These are phyloP conservation scores for Intubia oerlemansii DNA, from an alignment of 2,329 filamentous ascomycete genomes.

Conservation along the genomic window DNA sequence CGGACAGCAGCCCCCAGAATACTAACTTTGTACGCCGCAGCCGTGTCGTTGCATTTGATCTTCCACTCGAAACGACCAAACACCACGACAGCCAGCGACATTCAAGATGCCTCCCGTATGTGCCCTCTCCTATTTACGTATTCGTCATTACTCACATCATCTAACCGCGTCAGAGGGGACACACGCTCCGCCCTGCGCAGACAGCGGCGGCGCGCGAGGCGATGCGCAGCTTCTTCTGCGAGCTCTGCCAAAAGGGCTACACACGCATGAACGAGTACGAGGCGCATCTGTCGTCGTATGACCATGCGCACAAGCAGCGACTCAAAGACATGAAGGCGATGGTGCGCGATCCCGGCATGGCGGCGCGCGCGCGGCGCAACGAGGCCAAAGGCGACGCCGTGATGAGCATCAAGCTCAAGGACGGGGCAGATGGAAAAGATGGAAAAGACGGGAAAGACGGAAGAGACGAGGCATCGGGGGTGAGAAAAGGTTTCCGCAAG, in stretches of 20 bases:
- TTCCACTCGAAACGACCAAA: not conserved
- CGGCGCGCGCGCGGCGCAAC: conserved; percentile 42
- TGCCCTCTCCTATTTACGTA: not conserved
- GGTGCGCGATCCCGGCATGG: conserved; percentile 47
- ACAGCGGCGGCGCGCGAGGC: conserved; percentile 51
- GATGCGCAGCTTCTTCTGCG: conserved; percentile 62
- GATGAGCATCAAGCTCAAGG: conserved; percentile 39
- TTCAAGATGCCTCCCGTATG: conserved; percentile 4
- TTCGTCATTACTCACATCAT: too few relatives aligned
- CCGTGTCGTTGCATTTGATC: too few relatives aligned
- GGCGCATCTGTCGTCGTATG: conserved; percentile 81
- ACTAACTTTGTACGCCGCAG: too few relatives aligned
- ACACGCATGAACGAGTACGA: conserved; percentile 91
- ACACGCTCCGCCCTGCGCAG: conserved; percentile 35
- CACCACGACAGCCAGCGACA: not conserved
- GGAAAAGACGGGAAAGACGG: conserved; percentile 26
- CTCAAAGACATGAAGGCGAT: conserved; percentile 76
- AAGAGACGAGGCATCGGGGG: too few relatives aligned
- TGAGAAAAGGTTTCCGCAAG: conserved; percentile 78
- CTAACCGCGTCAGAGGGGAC: conserved; percentile 22
- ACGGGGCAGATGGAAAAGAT: conserved; percentile 33
- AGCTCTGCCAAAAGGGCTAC: conserved; percentile 85
- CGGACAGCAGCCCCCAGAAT: too few relatives aligned
- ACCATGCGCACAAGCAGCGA: conserved; percentile 85
- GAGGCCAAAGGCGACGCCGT: conserved; percentile 50